Evolutionary conservation across 495 filamentous ascomycete species (phyloP), one percentile per base, ranked within the genome.

Genomic region (Friedmanniomyces simplex): DNA sequence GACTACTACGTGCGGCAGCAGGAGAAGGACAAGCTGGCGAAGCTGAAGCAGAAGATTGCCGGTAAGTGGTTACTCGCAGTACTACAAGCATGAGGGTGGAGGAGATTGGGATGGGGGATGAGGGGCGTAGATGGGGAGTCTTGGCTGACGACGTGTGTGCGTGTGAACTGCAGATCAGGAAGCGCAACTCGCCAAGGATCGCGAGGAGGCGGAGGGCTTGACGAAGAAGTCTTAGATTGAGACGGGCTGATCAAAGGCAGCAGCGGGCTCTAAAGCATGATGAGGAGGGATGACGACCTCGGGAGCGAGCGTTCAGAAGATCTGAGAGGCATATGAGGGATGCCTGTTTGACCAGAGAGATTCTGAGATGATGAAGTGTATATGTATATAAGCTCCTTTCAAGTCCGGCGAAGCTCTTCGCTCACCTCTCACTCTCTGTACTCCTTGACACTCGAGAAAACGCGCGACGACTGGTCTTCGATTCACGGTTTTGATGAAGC

Each of bases 11-110:
- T 99, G 72, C 76, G 80, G 52, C 75, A 87, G 76, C 83, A 86
- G 66, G 93, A 99, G 79, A 84, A 79, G 73, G 80, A 83, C 68
- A 94, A 90, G 78, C 81, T 98, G 62, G 60, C 67, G 55, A 81
- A 85, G 67, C 88, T 95, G 76, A 80, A 36, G 26, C 25, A 22
- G 26, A 52, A 52, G 49, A 36, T 52, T 26, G 49, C 49, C 6
- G 46, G 46, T 49, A 49, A 24, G 46, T 49, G 18, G 14, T 49
- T 28, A 43, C n/a, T n/a, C n/a, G n/a, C n/a, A 43, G 39, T 3
- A 16, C 39, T 2, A 16, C 39, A 16, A 20, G 46, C 3, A 26
- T 12, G 46, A 16, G 20, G 46, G 46, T n/a, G n/a, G n/a, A n/a
- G n/a, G n/a, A n/a, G 46, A 7, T 12, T 16, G 22, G 46, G 20